Evolutionary conservation across 495 filamentous ascomycete species (phyloP), one percentile per base, ranked within the genome.

Genomic region (Parachaetomium inaequale): DNA sequence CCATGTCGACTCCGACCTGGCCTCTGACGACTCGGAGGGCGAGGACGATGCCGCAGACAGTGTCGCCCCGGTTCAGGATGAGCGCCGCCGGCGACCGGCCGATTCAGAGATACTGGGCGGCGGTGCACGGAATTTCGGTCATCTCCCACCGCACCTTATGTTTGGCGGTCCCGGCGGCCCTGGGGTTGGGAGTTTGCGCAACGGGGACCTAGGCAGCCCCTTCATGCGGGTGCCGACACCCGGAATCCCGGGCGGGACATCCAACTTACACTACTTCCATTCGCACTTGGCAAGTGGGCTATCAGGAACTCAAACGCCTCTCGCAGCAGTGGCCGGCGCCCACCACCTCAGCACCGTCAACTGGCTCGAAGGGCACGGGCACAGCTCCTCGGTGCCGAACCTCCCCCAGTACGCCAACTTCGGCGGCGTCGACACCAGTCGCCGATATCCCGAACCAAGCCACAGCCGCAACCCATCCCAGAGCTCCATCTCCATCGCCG

Each of bases 241-340:
- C 3, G 90, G 89, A 3, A 90, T 96, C 55, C 88, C 90, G 1
- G 91, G 91, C 49, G 89, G 90, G 26, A 91, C 89, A 5, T 93
- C 92, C 4, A 96, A 93, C 67, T 81, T 97, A 26, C 87, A 89
- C 65, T 98, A 97, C 72, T 93, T 93, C 68, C 93, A 96, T 73
- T 85, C 92, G 2, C 89, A 91, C 26, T 84, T 96, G 28, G 85
- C 87, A 0, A 78, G 87, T 7, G 90, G 88, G 0, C 80, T 96
- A 38, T 91, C 92, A 2, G 93, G 94, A 1, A 85, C 88, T 4
- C 87, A 91, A 51, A 97, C 93, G 2, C 94, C 93, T 4, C 82
- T 96, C 0, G 89, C 90, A 2, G 91, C 90, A 7, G 90, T 93
- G 7, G 90, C 90, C n/a, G 88, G 91, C 12, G 86, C 68, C 3